Base-by-base conservation (phyloP, 805 yeast genomes). In the Pichia kluyveri region DNA sequence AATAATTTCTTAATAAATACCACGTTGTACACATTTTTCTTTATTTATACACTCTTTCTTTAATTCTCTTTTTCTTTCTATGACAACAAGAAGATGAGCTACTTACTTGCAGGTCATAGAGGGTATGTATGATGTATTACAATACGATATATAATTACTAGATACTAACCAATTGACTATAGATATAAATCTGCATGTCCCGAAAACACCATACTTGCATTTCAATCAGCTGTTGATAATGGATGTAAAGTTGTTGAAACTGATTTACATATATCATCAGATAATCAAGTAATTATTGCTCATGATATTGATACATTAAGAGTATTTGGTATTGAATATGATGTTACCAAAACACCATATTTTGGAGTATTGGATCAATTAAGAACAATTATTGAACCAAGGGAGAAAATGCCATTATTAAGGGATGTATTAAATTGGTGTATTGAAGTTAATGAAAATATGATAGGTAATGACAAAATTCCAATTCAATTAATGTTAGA, bases 401-500 rank as follows among this genome's bases (percentile, higher is more conserved):
- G 61, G 39, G 60, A 63, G 17, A 53, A 59, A 8, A 55, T 68
- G 51, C 67, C 69, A 1, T 53, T 65, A 6, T 57, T 69, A 8
- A 47, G 48, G 7, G 61, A 63, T n/a, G 51, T 60, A 0, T 51
- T 69, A 8, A 40, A 49, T 8, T 69, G 72, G 72, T 51, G 61
- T 43, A 70, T 34, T 60, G 11, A 44, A 12, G 27, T 44, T 18
- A 45, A 42, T 23, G 72, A 73, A 57, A 73, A 55, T 66, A 68
- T 60, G 69, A 63, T 56, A 68, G 70, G 43, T 56, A 62, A 52
- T 60, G 63, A 44, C 67, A 71, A 45, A 14, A 32, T 38, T 57
- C 26, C 26, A 23, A 69, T 59, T 67, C 71, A 65, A 70, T 67
- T 56, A 69, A 65, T 67, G 69, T 51, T 67, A 39, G 71, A 67